Percentiles rank a stretch among this genome's conserved stretches.
phyloP scores from a whole-genome alignment of 495 filamentous ascomycete genomes.

The Copromyces sp. region DNA sequence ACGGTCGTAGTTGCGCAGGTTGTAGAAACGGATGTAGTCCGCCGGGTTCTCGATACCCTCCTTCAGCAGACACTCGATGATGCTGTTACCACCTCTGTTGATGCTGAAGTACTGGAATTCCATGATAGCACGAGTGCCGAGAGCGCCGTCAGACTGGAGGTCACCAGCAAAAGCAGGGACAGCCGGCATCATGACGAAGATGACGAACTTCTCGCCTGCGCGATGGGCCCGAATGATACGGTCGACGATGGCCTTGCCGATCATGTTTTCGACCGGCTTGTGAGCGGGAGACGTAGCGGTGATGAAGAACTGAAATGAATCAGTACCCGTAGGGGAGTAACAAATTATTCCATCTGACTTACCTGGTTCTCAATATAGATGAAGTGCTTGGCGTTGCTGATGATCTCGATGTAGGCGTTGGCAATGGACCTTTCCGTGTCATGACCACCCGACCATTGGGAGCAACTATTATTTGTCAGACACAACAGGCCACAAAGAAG shows the following conservation, averaged over 20 bases:
- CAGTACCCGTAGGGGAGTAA: background rate
- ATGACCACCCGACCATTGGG: conserved; percentile 63
- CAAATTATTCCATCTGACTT: background rate
- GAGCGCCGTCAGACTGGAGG: conserved; percentile 61
- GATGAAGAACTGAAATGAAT: conserved; percentile 64
- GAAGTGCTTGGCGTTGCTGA: conserved; percentile 71
- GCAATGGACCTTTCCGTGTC: conserved; percentile 74
- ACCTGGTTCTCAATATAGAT: conserved; percentile 91
- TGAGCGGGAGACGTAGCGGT: conserved; percentile 72
- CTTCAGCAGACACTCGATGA: conserved; percentile 66
- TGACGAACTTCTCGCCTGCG: conserved; percentile 64
- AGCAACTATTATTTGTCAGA: conserved; percentile 33
- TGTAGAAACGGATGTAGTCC: conserved; percentile 91
- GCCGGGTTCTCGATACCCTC: conserved; percentile 57
- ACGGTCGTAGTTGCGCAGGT: conserved; percentile 85
- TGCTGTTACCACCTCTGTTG: conserved; percentile 75
- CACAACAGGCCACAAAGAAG: background rate
- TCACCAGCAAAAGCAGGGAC: conserved; percentile 90
- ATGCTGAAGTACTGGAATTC: conserved; percentile 76
- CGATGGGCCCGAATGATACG: conserved; percentile 71
- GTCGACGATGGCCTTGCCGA: conserved; percentile 81
- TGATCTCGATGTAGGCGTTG: conserved; percentile 79
- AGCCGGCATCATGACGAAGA: conserved; percentile 78
- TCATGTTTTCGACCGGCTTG: conserved; percentile 73
- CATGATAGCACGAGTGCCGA: conserved; percentile 91